Conservation (phyloP, 2,329 filamentous ascomycete genomes). For the Gremmenia infestans region DNA sequence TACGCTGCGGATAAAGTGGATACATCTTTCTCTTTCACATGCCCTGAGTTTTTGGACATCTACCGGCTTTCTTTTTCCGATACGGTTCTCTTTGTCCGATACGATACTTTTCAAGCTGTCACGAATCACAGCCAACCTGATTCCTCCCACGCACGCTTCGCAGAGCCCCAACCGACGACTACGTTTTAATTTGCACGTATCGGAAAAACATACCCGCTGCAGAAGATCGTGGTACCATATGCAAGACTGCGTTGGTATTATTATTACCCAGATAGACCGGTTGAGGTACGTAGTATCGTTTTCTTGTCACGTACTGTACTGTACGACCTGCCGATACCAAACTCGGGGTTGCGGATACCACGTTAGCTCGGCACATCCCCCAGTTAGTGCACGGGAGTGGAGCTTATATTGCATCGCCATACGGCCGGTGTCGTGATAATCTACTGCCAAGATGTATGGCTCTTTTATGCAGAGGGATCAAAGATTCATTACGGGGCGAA, state of each 20-base stretch:
- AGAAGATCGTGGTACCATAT: constrained; percentile 1
- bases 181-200: constrained; percentile 42
- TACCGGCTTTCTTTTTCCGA: constrained; percentile 5
- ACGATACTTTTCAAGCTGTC: neutral
- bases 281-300: constrained; percentile 6
- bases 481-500: constrained; percentile 14
- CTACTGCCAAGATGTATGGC: constrained; percentile 6
- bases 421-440: constrained; percentile 23
- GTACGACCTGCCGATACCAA: neutral
- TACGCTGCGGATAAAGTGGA: neutral
- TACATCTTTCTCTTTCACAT: constrained; percentile 1
- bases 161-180: constrained; percentile 45
- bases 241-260: neutral
- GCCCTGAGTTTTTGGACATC: neutral
- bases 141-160: neutral
- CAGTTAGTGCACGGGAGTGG: constrained; percentile 23
- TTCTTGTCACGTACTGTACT: constrained; percentile 6
- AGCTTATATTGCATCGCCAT: constrained; percentile 21
- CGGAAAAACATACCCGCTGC: constrained; percentile 5
- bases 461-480: constrained; percentile 11
- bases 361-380: constrained; percentile 16
- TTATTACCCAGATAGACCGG: constrained; percentile 4
- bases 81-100: constrained; percentile 5
- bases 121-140: neutral
- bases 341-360: constrained; percentile 22